Percentiles rank a stretch among this genome's conserved stretches.
These are phyloP conservation scores for Fusarium sororula DNA, from an alignment of 2,329 filamentous ascomycete species.

Conservation along the genomic window DNA sequence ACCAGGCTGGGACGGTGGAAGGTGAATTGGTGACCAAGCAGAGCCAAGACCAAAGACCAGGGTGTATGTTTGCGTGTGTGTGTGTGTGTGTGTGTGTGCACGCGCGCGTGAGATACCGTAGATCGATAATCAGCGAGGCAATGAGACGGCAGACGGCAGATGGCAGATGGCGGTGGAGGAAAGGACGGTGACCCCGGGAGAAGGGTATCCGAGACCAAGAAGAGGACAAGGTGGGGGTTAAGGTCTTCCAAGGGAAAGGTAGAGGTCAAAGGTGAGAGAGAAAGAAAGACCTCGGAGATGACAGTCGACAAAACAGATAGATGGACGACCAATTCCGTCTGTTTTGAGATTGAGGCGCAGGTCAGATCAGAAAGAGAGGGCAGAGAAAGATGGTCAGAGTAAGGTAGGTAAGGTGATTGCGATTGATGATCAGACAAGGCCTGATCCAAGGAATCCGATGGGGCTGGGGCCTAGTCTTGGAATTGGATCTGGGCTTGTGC, in stretches of 20 bases:
- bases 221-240: background rate
- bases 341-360: background rate
- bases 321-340: background rate
- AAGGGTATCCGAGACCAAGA: conserved; percentile 13
- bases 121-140: conserved; percentile 25
- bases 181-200: conserved; percentile 24
- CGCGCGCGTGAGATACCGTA: conserved; percentile 7
- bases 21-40: conserved; percentile 15
- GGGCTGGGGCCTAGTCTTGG: conserved; percentile 13
- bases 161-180: conserved; percentile 32
- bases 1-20: conserved; percentile 31
- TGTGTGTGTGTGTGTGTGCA: background rate
- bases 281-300: background rate
- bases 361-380: background rate
- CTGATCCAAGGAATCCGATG: conserved; percentile 3
- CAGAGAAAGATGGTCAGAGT: background rate
- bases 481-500: conserved; percentile 26
- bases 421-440: conserved; percentile 4
- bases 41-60: conserved; percentile 17
- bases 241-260: background rate
- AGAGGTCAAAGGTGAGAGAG: background rate
- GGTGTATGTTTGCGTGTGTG: conserved; percentile 7
- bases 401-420: conserved; percentile 5
- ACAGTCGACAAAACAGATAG: background rate
- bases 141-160: conserved; percentile 21